These are phyloP conservation scores for Dryas octopetala DNA, from an alignment of 306 rosid species.

Conservation along the genomic window DNA sequence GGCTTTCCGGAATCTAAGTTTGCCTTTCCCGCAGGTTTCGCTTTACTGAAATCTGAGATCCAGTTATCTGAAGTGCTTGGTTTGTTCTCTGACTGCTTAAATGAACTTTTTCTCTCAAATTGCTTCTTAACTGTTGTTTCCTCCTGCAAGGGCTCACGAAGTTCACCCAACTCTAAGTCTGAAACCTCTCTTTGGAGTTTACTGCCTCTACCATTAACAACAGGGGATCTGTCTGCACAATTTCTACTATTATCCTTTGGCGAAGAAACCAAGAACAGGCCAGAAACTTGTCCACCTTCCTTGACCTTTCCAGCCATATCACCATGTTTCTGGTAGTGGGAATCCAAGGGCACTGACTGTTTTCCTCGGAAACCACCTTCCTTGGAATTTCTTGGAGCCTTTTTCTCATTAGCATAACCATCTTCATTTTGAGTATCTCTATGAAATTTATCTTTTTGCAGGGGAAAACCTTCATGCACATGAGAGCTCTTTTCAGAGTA, in stretches of 20 bases:
- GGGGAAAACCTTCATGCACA: conserved; percentile 40
- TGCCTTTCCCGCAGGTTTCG: conserved; percentile 51
- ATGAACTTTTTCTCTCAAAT: conserved; percentile 72
- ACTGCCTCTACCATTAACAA: conserved; percentile 58
- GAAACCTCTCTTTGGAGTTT: conserved; percentile 85
- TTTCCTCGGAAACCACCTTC: conserved; percentile 60
- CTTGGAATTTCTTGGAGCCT: conserved; percentile 54
- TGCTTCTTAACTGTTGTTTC: conserved; percentile 56
- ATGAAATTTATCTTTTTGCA: conserved; percentile 49
- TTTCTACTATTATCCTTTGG: conserved; percentile 48
- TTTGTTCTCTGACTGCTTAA: conserved; percentile 60
- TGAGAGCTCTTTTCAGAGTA: conserved; percentile 55
- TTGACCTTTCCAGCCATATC: conserved; percentile 51
- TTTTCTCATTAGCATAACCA: conserved; percentile 49
- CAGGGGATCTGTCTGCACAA: conserved; percentile 55
- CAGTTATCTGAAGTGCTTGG: conserved; percentile 49
- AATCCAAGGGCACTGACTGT: conserved; percentile 46
- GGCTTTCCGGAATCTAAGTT: conserved; percentile 53
- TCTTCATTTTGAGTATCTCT: conserved; percentile 55
- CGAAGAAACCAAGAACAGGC: conserved; percentile 44
- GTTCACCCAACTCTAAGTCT: conserved; percentile 94
- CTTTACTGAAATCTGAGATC: conserved; percentile 56
- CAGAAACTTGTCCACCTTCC: conserved; percentile 53
- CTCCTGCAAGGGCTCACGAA: conserved; percentile 82
- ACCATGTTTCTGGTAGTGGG: conserved; percentile 54